Conservation (phyloP, 108 stramenopile species). For the Craspedostauros australis region DNA sequence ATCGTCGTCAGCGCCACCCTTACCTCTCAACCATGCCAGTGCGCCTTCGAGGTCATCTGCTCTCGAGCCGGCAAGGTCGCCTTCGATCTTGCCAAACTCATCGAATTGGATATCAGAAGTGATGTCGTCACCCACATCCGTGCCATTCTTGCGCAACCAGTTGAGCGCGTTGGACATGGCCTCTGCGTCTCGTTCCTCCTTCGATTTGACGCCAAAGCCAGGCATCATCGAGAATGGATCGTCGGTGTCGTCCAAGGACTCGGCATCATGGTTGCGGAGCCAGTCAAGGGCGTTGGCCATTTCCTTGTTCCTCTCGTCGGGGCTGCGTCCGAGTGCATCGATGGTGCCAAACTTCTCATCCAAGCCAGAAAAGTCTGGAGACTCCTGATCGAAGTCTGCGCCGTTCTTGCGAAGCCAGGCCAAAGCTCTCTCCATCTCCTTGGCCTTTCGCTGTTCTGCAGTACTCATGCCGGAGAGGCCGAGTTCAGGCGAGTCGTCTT, state of each 20-base stretch:
- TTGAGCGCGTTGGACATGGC: constrained; percentile 23
- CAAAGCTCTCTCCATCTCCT: constrained; percentile 34
- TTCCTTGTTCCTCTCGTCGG: constrained; percentile 1
- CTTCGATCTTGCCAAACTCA: constrained; percentile 1
- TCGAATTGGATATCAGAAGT: not conserved
- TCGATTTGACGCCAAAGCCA: constrained; percentile 2
- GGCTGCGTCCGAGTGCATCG: constrained; percentile 4
- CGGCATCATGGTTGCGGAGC: constrained; percentile 29
- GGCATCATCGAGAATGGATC: constrained; percentile 6
- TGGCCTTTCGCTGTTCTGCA: constrained; percentile 13
- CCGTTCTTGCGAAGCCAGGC: constrained; percentile 36
- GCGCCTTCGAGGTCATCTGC: constrained; percentile 12
- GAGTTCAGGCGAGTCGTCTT: constrained; percentile 5
- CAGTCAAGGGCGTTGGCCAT: constrained; percentile 23
- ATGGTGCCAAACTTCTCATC: constrained; percentile 2
- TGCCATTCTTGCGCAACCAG: constrained; percentile 25
- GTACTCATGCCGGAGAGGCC: not conserved
- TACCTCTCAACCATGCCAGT: constrained; percentile 19
- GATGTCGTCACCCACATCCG: constrained; percentile 9
- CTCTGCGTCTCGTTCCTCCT: constrained; percentile 18
- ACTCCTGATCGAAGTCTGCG: constrained; percentile 12
- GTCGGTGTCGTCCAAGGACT: constrained; percentile 9
- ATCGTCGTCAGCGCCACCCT: not conserved
- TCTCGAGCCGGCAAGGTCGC: constrained; percentile 17
- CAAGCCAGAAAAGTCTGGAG: constrained; percentile 10